A percentile compares a stretch with the other conserved stretches of the same genome.
phyloP scores from a whole-genome alignment of 2,329 filamentous ascomycete genomes.

The Fusarium mangiferae region DNA sequence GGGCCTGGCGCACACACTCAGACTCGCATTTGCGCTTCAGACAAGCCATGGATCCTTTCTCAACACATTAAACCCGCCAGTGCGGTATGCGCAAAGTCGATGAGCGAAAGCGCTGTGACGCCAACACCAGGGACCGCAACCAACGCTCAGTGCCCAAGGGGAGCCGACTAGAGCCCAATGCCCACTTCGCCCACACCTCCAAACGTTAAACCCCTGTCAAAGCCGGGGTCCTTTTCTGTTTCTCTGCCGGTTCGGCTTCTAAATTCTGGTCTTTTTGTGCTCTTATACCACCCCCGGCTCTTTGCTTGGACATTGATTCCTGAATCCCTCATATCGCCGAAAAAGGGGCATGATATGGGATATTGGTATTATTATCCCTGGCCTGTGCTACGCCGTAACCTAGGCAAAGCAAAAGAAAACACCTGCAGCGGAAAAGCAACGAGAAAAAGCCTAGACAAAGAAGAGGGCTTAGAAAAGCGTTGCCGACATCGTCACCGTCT shows the following conservation, averaged over 20 bases:
- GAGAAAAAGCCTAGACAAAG: not conserved
- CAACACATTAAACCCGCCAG: constrained; percentile 36
- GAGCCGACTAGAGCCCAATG: constrained; percentile 40
- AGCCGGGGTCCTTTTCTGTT: constrained; percentile 24
- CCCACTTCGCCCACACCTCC: constrained; percentile 42
- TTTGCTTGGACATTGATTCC: constrained; percentile 32
- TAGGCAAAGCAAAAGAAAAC: constrained; percentile 15
- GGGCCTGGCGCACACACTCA: constrained; percentile 42
- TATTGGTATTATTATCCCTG: constrained; percentile 9
- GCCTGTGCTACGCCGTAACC: constrained; percentile 29
- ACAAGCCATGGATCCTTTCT: constrained; percentile 14
- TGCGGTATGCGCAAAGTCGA: constrained; percentile 42
- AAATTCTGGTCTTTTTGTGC: constrained; percentile 16
- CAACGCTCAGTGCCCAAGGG: constrained; percentile 37
- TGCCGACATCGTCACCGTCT: constrained; percentile 21
- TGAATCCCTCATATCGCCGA: constrained; percentile 25
- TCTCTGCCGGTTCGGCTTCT: constrained; percentile 33
- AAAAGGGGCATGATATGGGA: constrained; percentile 23
- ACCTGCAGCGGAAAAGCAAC: constrained; percentile 28
- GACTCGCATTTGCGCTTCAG: constrained; percentile 37
- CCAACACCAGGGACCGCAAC: constrained; percentile 37
- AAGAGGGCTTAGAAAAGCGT: constrained; percentile 11
- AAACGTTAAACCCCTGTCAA: constrained; percentile 39
- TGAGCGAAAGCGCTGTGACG: constrained; percentile 40
- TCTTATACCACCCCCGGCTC: constrained; percentile 20